Base-by-base conservation (phyloP, 495 filamentous ascomycete species). In the Pyronema domesticum region DNA sequence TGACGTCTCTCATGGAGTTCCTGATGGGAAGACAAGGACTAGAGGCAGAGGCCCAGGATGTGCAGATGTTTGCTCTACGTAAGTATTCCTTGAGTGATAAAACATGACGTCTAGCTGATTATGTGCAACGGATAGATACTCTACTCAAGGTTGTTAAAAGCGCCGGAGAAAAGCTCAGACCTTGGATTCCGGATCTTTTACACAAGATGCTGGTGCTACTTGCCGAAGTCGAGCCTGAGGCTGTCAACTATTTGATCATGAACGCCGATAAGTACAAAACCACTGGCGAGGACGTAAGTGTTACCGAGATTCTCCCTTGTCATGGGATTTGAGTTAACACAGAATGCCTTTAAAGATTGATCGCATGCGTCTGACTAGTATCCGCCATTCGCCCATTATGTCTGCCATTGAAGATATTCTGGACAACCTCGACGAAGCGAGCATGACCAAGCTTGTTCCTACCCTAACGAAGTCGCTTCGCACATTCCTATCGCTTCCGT, bases 341-440 rank as follows among this genome's bases (percentile, higher is more conserved):
- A 10, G 15, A 11, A 14, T 8, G 14, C 0, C 1, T 18, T 34
- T 15, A 1, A 68, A 77, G 59, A 87, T 98, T 55, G 91, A 98
- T 68, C 85, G 83, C 61, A 76, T 82, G 66, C 77, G 91, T 50
- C 75, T 86, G 36, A 78, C 73, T n/a, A 80, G 76, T 61, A 83
- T 94, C 15, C 82, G 85, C 30, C 76, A 75, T 9, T 91, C 85
- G n/a, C 89, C 91, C 0, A 80, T 96, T 66, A 88, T 86, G 71
- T 91, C 95, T 68, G 87, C 87, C 17, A 86, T 95, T 60, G 87
- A 95, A 55, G 76, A 86, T 61, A 87, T 85, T 66, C 71, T 98
- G 33, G 86, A 95, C 58, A 77, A 80, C n/a, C 71, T 93, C 6
- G 87, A 98, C 64, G 80, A 79, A 3, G 66, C 68, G 11, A 80